phyloP scores from a whole-genome alignment of 768 basidiomycete genomes.

The Russula sp. region DNA sequence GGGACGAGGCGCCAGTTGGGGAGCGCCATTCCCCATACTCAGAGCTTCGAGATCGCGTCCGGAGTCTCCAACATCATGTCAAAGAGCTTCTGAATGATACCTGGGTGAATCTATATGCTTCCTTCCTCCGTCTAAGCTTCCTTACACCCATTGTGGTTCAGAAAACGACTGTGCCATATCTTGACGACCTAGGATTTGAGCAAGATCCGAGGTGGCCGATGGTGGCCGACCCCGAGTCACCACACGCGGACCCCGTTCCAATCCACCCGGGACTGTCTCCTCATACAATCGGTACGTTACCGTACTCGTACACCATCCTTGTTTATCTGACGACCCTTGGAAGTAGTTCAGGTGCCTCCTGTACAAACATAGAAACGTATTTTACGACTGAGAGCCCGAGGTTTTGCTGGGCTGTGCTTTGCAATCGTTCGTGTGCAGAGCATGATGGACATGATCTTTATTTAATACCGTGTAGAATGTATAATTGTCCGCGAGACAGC shows the following conservation, averaged over 20 bases:
- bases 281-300: background rate
- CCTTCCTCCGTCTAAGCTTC: background rate
- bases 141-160: background rate
- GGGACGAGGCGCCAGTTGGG: background rate
- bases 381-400: background rate
- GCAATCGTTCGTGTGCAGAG: background rate
- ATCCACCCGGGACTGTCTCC: background rate
- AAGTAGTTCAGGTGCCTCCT: background rate
- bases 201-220: background rate
- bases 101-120: background rate
- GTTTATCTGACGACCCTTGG: background rate
- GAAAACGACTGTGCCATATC: background rate
- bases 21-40: background rate
- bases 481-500: no score
- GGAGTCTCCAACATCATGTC: accelerated
- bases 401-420: background rate
- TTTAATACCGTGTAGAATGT: background rate
- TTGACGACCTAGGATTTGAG: background rate
- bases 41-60: background rate
- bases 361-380: background rate
- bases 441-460: background rate
- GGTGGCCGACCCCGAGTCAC: background rate
- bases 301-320: no score
- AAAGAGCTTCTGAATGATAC: background rate
- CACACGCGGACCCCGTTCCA: background rate